Base-by-base conservation (phyloP, 768 basidiomycete genomes). In the Sarcomyxa edulis region DNA sequence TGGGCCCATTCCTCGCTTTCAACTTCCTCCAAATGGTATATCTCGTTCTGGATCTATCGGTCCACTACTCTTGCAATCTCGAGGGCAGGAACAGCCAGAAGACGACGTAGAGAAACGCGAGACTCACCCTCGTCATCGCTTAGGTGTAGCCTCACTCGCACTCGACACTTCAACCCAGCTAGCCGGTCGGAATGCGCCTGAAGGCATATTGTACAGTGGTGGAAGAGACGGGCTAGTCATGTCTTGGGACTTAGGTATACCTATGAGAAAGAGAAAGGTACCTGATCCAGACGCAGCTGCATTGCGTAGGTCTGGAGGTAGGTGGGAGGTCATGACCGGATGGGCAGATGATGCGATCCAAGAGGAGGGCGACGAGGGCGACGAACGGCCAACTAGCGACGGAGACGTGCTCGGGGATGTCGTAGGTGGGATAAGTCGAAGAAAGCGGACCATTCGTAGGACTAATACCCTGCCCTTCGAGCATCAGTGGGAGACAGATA, bases 191-290 rank as follows among this genome's bases (percentile, higher is more conserved):
- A 42, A 58, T 4, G 52, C 70, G 4, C 92, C 93, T 0, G 80
- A 88, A 47, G 93, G 93, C 4, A 93, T 96, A 28, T 62, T 96
- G 2, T 96, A 96, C 55, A 81, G 89, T 2, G 92, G 84, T 19
- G 92, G 90, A 16, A 68, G 93, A 41, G 93, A 96, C 62, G 93
- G 93, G 0, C 67, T 91, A 29, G 69, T 95, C 32, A 81, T 93
- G 26, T 78, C 84, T 7, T 94, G 91, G 88, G 93, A 96, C 53
- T 68, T 94, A 18, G 76, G 72, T 4, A 65, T 91, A 7, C 64
- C 75, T 7, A 78, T 82, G 72, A 79, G 55, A 56, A 75, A 62
- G 49, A 59, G 66, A 25, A 59, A 64, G 24, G 44, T 39, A 8
- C 40, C 21, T 1, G 35, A 40, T 19, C n/a, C 22, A 12, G 48